Conservation (phyloP, 208 protist genomes). For the Crithidia acanthocephali region DNA sequence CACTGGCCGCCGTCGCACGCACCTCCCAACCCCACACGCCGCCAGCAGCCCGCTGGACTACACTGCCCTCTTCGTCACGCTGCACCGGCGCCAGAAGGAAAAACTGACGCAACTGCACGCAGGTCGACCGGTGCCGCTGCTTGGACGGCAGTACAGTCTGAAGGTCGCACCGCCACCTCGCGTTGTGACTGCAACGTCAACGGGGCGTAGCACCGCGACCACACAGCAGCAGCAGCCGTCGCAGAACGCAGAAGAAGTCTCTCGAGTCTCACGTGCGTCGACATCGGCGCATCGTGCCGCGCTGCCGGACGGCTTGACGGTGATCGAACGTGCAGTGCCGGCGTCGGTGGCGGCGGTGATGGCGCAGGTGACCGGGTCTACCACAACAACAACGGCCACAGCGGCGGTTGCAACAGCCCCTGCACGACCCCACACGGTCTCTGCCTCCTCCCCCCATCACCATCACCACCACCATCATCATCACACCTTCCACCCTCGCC, state of each 20-base stretch:
- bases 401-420: too few species aligned
- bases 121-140: constrained; percentile 17
- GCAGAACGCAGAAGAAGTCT: constrained; percentile 8
- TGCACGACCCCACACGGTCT: too few species aligned
- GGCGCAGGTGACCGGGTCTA: background rate
- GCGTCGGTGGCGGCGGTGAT: constrained; percentile 25
- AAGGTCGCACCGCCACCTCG: background rate
- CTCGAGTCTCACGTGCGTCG: background rate
- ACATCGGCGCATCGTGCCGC: background rate
- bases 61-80: constrained; percentile 23
- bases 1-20: constrained; percentile 14
- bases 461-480: constrained; percentile 8
- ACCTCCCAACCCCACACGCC: constrained; percentile 26
- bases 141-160: background rate
- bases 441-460: background rate
- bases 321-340: constrained; percentile 22
- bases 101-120: constrained; percentile 17
- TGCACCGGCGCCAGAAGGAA: constrained; percentile 26
- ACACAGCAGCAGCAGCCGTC: background rate
- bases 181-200: background rate
- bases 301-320: background rate
- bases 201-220: too few species aligned
- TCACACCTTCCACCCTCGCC: background rate
- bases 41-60: constrained; percentile 40
- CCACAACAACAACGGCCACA: background rate